Evolutionary conservation across 2,329 filamentous ascomycete genomes (phyloP), one percentile per base, ranked within the genome.

Genomic region (Fusarium tuaranense): DNA sequence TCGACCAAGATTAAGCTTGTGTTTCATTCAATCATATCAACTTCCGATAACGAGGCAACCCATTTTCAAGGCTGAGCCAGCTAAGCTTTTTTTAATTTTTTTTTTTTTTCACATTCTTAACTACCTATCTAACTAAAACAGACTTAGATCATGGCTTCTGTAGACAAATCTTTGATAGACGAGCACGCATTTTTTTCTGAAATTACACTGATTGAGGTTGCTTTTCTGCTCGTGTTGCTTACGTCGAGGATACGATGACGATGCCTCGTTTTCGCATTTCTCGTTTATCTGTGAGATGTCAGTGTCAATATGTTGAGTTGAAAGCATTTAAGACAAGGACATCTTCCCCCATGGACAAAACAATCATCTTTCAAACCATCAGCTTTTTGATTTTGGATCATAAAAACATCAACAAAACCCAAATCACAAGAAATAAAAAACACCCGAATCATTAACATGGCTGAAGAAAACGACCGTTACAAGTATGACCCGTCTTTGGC

Each of bases 401-500:
- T 1, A 39, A 18, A 59, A 39, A 13, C 57, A 22, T 1, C 12
- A 59, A n/a, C 20, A 30, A 32, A 32, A 22, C 10, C 51, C 32
- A 22, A 59, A 36, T 30, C 12, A 5, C 30, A 58, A 2, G 7
- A 79, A 81, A 36, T 66, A 66, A 70, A 59, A 16, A 16, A 32
- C 30, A 32, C 27, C n/a, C 18, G 22, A 48, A 25, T 30, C 9
- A 7, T 7, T 25, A 58, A 41, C 36, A 61, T 67, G 57, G 41
- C 64, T 18, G 32, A 14, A 6, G 32, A 34, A 34, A 44, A 18
- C 30, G 59, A 63, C 30, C 27, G 16, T 38, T 88, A 88, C 76
- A 83, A 85, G 41, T 88, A 88, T 77, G 76, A 84, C 30, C 86
- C 86, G 0, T 85, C 83, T 6, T 71, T 83, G 13, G 78, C 80